These are phyloP conservation scores for Botrytis porri DNA, from an alignment of 2,329 filamentous ascomycete species.

Conservation along the genomic window DNA sequence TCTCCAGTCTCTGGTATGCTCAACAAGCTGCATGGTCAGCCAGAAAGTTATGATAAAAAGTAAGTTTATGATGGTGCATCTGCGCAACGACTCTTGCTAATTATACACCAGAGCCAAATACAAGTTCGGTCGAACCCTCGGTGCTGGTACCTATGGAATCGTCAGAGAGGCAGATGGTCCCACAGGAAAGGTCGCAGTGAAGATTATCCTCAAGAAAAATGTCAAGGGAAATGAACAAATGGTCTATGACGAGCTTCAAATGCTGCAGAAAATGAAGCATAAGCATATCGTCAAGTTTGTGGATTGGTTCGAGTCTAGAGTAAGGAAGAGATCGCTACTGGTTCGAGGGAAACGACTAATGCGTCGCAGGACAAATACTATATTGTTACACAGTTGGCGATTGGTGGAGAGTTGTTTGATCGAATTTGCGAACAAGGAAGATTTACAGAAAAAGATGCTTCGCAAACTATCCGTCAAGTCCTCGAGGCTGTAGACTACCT, in stretches of 20 bases:
- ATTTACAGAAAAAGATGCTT: conserved; percentile 93
- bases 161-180: conserved; percentile 90
- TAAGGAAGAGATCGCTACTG: conserved; percentile 43
- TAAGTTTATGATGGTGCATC: conserved; percentile 43
- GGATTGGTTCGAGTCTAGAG: conserved; percentile 98
- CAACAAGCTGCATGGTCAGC: conserved; percentile 93
- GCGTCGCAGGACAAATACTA: conserved; percentile 89
- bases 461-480: conserved; percentile 91
- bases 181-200: conserved; percentile 85
- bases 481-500: conserved; percentile 92
- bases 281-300: conserved; percentile 96
- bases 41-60: conserved; percentile 99
- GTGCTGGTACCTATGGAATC: conserved; percentile 96
- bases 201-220: conserved; percentile 99
- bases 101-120: conserved; percentile 67
- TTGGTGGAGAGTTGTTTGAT: conserved; percentile 94
- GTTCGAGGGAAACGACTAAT: conserved; percentile 12
- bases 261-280: conserved; percentile 88
- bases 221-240: conserved; percentile 97
- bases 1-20: conserved; percentile 78
- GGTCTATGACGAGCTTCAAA: conserved; percentile 95
- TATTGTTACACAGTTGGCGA: conserved; percentile 94
- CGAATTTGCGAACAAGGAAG: conserved; percentile 97
- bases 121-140: conserved; percentile 86
- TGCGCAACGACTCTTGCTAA: conserved; percentile 24